phyloP scores from a whole-genome alignment of 768 basidiomycete species.

The Tylopilus intermedius region DNA sequence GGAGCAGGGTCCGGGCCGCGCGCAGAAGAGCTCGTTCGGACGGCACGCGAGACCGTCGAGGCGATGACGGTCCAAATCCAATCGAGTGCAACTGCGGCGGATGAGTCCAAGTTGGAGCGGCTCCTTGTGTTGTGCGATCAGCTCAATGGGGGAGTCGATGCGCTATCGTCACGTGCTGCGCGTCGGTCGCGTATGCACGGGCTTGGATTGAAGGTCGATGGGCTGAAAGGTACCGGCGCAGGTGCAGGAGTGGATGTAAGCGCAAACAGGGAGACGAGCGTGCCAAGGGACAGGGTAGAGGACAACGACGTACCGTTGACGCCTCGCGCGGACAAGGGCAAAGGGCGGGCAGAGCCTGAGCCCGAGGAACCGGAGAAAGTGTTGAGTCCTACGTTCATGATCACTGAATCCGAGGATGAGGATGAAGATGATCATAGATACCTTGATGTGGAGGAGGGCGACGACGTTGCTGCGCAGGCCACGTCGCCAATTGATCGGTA shows the following conservation, averaged over 20 bases:
- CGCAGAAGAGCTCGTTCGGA: conserved; percentile 39
- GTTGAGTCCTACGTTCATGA: conserved; percentile 59
- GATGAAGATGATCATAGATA: conserved; percentile 38
- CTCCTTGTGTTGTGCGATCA: conserved; percentile 70
- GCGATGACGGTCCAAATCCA: conserved; percentile 52
- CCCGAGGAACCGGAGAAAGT: conserved; percentile 68
- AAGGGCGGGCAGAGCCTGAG: conserved; percentile 63
- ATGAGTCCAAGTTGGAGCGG: conserved; percentile 59
- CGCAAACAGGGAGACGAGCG: background rate
- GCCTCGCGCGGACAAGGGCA: conserved; percentile 74
- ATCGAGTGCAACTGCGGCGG: conserved; percentile 36
- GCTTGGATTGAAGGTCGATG: conserved; percentile 39
- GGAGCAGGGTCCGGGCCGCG: background rate
- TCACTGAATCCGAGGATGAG: conserved; percentile 50
- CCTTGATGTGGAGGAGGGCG: conserved; percentile 35
- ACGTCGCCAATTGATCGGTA: conserved; percentile 47
- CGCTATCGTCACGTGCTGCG: conserved; percentile 35
- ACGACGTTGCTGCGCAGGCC: conserved; percentile 15
- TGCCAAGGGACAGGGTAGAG: conserved; percentile 5
- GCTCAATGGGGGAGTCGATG: conserved; percentile 53
- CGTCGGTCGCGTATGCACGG: conserved; percentile 42
- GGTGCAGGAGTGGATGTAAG: background rate
- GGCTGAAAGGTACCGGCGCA: conserved; percentile 18
- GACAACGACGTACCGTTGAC: conserved; percentile 43
- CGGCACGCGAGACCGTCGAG: conserved; percentile 48